These are phyloP conservation scores for Thymus quinquecostatus DNA, from an alignment of 257 asterid species.

Conservation along the genomic window DNA sequence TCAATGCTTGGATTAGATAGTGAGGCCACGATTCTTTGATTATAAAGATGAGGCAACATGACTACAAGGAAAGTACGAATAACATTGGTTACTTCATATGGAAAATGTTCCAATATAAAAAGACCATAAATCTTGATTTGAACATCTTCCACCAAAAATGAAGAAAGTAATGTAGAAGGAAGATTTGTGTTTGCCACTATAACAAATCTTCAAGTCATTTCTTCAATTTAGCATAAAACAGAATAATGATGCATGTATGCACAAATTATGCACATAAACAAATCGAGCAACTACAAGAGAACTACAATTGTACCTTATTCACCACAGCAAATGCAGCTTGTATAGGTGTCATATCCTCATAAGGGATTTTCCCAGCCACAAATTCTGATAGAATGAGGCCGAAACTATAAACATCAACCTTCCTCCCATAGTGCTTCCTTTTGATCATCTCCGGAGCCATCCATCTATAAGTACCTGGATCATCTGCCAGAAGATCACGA, in stretches of 20 bases:
- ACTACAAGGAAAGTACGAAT: no score
- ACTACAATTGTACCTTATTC: slow-evolving; percentile 52
- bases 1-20: neutral
- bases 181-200: neutral
- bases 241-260: neutral
- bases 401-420: slow-evolving; percentile 73
- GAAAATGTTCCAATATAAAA: no score
- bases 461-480: slow-evolving; percentile 86
- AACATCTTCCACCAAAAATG: neutral
- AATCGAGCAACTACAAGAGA: neutral
- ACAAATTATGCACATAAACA: neutral
- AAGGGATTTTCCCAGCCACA: slow-evolving; percentile 67
- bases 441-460: slow-evolving; percentile 92
- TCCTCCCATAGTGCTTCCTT: slow-evolving; percentile 54
- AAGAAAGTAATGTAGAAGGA: neutral
- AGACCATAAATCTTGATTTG: no score
- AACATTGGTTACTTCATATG: no score
- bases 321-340: slow-evolving; percentile 86
- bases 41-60: neutral
- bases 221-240: slow-evolving; percentile 1
- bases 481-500: slow-evolving; percentile 70
- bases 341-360: slow-evolving; percentile 73
- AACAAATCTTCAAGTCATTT: neutral
- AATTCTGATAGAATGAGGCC: slow-evolving; percentile 76
- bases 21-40: neutral